These are phyloP conservation scores for Alternaria sp. DNA, from an alignment of 2,329 filamentous ascomycete species.

Conservation along the genomic window DNA sequence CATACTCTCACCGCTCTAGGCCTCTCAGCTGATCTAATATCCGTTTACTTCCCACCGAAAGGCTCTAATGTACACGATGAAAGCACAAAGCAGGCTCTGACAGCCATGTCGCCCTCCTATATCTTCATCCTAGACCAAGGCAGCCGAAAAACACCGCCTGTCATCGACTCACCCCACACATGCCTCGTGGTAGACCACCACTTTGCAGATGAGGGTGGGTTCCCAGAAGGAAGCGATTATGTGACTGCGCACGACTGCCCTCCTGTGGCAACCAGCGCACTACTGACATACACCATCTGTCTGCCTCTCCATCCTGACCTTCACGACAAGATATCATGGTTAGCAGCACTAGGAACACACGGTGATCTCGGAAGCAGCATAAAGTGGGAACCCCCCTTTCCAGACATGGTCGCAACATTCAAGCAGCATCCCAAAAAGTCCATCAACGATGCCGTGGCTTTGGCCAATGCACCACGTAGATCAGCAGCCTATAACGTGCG, in stretches of 20 bases:
- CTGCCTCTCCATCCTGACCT: constrained; percentile 61
- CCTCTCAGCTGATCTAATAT: constrained; percentile 59
- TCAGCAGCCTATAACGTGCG: constrained; percentile 66
- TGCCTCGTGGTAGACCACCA: constrained; percentile 72
- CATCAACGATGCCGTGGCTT: constrained; percentile 67
- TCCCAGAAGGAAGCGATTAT: constrained; percentile 61
- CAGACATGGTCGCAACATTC: constrained; percentile 67
- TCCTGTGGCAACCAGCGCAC: constrained; percentile 68
- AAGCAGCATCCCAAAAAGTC: constrained; percentile 67
- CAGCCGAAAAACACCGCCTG: constrained; percentile 60
- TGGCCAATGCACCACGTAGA: constrained; percentile 69
- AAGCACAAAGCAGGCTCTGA: constrained; percentile 60
- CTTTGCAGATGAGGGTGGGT: constrained; percentile 61
- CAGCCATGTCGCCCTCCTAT: constrained; percentile 58
- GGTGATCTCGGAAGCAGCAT: constrained; percentile 69
- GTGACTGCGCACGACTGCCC: constrained; percentile 69
- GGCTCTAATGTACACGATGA: constrained; percentile 65
- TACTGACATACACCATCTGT: constrained; percentile 71
- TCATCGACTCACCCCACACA: constrained; percentile 59
- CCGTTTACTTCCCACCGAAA: constrained; percentile 66
- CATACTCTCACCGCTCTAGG: constrained; percentile 66
- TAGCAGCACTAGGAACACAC: constrained; percentile 69
- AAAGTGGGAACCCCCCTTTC: constrained; percentile 71
- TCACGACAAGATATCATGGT: constrained; percentile 60
- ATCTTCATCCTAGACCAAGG: constrained; percentile 72